Conservation (phyloP, 2,329 filamentous ascomycete species). For the Fusarium foetens region DNA sequence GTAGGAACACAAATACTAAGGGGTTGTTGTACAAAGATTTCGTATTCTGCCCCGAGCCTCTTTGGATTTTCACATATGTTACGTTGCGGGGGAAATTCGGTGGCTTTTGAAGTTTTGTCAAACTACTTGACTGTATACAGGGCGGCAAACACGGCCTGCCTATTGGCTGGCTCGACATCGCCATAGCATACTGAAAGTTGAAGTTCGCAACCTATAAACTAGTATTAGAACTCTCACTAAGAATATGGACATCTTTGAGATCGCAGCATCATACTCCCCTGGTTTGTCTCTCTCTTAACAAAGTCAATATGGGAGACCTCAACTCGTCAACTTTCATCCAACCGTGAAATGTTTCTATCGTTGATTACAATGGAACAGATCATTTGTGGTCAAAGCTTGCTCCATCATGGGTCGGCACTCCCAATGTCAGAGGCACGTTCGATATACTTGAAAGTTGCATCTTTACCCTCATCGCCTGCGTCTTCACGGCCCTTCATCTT, state of each 20-base stretch:
- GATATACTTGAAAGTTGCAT: slow-evolving; percentile 6
- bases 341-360: background rate
- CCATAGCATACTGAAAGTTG: no score
- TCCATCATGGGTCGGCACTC: background rate
- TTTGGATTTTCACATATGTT: no score
- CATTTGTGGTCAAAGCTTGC: background rate
- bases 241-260: accelerated
- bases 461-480: background rate
- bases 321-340: background rate
- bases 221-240: accelerated
- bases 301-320: background rate
- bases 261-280: accelerated
- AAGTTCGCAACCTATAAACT: background rate
- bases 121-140: background rate
- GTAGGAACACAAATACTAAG: background rate
- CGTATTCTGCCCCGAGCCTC: background rate
- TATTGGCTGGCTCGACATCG: background rate
- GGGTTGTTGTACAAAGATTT: background rate
- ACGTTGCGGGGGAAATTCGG: background rate
- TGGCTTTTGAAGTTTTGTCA: background rate
- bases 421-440: background rate
- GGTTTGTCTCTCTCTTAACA: background rate
- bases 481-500: slow-evolving; percentile 1
- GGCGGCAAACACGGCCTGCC: background rate
- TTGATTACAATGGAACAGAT: background rate